Evolutionary conservation across 129 eudicot genomes (phyloP), one percentile per base, ranked within the genome.

Genomic region (Sambucus nigra): DNA sequence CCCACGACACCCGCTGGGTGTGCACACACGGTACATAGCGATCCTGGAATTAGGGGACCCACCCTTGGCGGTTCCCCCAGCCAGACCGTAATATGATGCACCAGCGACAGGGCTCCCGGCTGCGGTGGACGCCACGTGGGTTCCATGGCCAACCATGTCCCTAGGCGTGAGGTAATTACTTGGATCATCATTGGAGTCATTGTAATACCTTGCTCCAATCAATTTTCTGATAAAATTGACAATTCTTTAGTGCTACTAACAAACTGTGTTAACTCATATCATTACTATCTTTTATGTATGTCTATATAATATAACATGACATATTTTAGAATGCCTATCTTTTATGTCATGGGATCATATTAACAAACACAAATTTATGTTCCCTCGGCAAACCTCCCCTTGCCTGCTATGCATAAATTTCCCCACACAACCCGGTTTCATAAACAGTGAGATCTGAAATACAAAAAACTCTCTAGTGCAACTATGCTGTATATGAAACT

Each of bases 101-200:
- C 79, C 84, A 0, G 56, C 25, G 33, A 89, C 86, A 0, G 77
- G 25, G n/a, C 62, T 66, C 17, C 97, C 97, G 0, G 86, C 93
- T 23, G 87, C 92, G 1, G 93, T 89, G n/a, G 97, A 73, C 0
- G 97, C 76, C 1, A 74, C 84, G 19, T 89, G 97, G 0, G 95
- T 89, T 17, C 97, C 97, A 50, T 89, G 97, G 14, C 97, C 97
- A 22, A 20, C 54, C 28, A 21, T 38, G 63, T 89, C 97, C 54
- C 97, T 71, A 22, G 93, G 75, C 15, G 94, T 61, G 25, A 6
- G 49, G 33, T 54, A n/a, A 10, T 47, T 18, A 1, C 8, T 9
- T 48, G 45, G 41, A 49, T 25, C 48, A 15, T 59, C 56, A 8
- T 31, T 57, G 1, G 62, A 18, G 10, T 64, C 73, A 25, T 42